phyloP scores from a whole-genome alignment of 495 filamentous ascomycete genomes.

The Aspergillus saccharolyticus region DNA sequence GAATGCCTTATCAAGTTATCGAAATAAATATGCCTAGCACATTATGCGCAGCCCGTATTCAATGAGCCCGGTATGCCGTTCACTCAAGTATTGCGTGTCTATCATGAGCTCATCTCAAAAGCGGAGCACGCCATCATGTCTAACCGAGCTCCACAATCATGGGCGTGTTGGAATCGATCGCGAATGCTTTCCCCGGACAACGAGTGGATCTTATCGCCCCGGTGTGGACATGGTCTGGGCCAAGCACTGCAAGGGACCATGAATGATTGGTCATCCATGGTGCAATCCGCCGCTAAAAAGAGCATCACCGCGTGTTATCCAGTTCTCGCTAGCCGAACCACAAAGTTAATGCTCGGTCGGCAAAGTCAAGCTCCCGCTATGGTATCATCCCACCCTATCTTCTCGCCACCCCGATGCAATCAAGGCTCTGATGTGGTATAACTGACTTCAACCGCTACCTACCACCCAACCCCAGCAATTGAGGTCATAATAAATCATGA shows the following conservation, averaged over 20 bases:
- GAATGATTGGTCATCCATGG: not conserved
- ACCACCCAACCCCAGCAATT: not conserved
- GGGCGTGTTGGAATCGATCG: not conserved
- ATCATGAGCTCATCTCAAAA: slow-evolving; percentile 13
- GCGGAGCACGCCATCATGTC: slow-evolving; percentile 9
- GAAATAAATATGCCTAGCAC: too few relatives aligned
- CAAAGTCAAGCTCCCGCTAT: not conserved
- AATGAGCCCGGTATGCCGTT: too few relatives aligned
- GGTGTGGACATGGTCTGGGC: not conserved
- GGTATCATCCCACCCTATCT: not conserved
- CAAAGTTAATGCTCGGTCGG: not conserved
- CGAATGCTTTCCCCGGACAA: not conserved
- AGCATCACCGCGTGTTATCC: not conserved
- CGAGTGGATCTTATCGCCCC: not conserved
- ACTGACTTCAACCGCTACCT: not conserved
- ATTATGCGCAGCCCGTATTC: too few relatives aligned
- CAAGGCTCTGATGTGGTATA: not conserved
- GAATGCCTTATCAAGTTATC: too few relatives aligned
- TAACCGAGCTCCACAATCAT: slow-evolving; percentile 3
- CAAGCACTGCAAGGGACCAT: not conserved
- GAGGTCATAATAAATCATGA: slow-evolving; percentile 22
- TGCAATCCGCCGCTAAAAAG: slow-evolving; percentile 1
- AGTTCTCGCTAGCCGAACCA: not conserved
- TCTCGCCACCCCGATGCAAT: not conserved
- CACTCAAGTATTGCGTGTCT: not conserved